Conservation (phyloP, 805 yeast species). For the Lachancea quebecensis region DNA sequence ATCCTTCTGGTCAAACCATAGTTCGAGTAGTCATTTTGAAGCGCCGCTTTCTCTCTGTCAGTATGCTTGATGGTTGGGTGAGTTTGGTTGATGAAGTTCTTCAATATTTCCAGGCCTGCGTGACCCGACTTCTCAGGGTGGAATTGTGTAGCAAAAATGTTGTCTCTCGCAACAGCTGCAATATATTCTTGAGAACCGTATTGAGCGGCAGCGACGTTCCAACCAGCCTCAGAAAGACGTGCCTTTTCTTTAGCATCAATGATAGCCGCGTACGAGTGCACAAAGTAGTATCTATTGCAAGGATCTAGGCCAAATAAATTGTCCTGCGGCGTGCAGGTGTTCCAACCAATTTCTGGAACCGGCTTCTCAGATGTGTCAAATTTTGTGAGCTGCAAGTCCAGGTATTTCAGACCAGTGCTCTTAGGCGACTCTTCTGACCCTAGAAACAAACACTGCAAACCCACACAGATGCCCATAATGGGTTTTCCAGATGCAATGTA, state of each 20-base stretch:
- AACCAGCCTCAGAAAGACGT: slow-evolving; percentile 37
- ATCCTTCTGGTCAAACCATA: slow-evolving; percentile 80
- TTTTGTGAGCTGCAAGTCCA: slow-evolving; percentile 47
- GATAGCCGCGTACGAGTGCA: slow-evolving; percentile 86
- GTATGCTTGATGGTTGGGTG: slow-evolving; percentile 20
- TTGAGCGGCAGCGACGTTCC: slow-evolving; percentile 66
- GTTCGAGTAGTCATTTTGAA: slow-evolving; percentile 36
- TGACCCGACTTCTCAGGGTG: slow-evolving; percentile 98
- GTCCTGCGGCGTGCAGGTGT: slow-evolving; percentile 35
- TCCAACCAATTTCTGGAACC: slow-evolving; percentile 98
- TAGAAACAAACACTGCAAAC: slow-evolving; percentile 76
- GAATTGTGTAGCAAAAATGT: slow-evolving; percentile 91
- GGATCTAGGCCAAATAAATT: slow-evolving; percentile 55
- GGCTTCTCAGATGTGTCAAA: slow-evolving; percentile 58
- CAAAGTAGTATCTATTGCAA: slow-evolving; percentile 77
- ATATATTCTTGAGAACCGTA: slow-evolving; percentile 78
- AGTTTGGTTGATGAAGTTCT: slow-evolving; percentile 52
- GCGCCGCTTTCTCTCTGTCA: slow-evolving; percentile 14
- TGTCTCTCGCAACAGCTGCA: slow-evolving; percentile 72
- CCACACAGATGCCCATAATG: slow-evolving; percentile 96
- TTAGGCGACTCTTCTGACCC: slow-evolving; percentile 70
- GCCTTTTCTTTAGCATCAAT: slow-evolving; percentile 35
- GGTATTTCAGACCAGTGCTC: slow-evolving; percentile 53
- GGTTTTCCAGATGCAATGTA: slow-evolving; percentile 77
- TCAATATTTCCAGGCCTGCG: slow-evolving; percentile 77